phyloP scores from a whole-genome alignment of 2,329 filamentous ascomycete species.

The Lachnellula occidentalis region DNA sequence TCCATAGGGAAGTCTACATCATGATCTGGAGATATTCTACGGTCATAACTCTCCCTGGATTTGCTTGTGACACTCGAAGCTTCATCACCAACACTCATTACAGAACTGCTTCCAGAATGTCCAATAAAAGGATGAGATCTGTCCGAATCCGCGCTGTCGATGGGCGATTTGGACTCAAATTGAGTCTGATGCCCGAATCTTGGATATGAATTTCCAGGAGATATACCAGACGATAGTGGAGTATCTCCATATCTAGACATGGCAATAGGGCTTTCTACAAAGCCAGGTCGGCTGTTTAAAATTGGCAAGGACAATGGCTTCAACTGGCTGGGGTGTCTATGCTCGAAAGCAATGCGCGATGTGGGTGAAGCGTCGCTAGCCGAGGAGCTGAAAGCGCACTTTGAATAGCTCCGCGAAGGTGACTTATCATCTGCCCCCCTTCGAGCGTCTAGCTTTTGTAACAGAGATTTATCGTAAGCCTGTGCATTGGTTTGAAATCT shows the following conservation, averaged over 20 bases:
- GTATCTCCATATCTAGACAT: slow-evolving; percentile 27
- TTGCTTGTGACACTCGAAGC: slow-evolving; percentile 42
- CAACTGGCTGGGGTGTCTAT: slow-evolving; percentile 26
- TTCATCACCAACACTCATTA: slow-evolving; percentile 40
- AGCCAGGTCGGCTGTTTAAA: slow-evolving; percentile 22
- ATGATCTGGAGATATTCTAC: slow-evolving; percentile 38
- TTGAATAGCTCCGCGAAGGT: slow-evolving; percentile 27
- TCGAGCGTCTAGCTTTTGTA: slow-evolving; percentile 32
- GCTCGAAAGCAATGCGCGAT: slow-evolving; percentile 27
- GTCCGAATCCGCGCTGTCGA: slow-evolving; percentile 27
- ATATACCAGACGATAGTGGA: slow-evolving; percentile 26
- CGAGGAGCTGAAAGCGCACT: slow-evolving; percentile 28
- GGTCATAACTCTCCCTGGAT: slow-evolving; percentile 58
- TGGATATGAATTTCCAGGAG: slow-evolving; percentile 24
- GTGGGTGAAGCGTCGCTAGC: slow-evolving; percentile 31
- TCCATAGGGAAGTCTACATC: slow-evolving; percentile 46
- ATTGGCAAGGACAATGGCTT: slow-evolving; percentile 34
- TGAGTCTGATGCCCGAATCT: slow-evolving; percentile 19
- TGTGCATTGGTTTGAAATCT: slow-evolving; percentile 31
- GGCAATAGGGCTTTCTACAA: slow-evolving; percentile 27
- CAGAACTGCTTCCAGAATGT: slow-evolving; percentile 43
- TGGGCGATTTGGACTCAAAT: slow-evolving; percentile 28
- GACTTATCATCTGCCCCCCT: slow-evolving; percentile 30
- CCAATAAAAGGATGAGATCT: slow-evolving; percentile 30
- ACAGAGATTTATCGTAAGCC: slow-evolving; percentile 34